Evolutionary conservation across 2,329 filamentous ascomycete species (phyloP), one percentile per base, ranked within the genome.

Genomic region (Fusarium piperis): DNA sequence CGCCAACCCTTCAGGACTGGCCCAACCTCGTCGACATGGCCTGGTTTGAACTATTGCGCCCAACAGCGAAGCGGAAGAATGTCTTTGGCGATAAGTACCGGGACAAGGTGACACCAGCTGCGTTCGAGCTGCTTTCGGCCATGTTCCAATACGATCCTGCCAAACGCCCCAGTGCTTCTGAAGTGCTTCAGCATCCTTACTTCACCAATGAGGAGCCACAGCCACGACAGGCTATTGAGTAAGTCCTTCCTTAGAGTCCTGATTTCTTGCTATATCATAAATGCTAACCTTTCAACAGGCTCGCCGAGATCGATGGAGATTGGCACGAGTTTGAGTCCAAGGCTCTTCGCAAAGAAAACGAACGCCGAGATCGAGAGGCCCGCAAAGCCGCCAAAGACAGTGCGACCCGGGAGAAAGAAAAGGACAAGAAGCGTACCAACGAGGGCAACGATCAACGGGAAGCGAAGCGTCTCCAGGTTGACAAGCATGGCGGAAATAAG

Each of bases 241-340:
- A 88, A 83, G 92, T 89, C 65, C 16, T 57, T n/a, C 65, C n/a
- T 57, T 16, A 61, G 32, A 39, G 13, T 20, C 46, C 35, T n/a
- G 33, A 48, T n/a, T 51, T 35, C 38, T 67, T 52, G 38, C 15
- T 32, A 13, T 38, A 20, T 30, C 32, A 44, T 13, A 26, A 35
- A 32, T 68, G 46, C 80, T 84, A 77, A 85, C 78, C 72, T 67
- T 76, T 12, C 51, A 60, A 38, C 70, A 93, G 93, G 77, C 88
- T 99, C 56, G 90, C 92, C 66, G 85, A 91, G 55, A 87, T 99
- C 32, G 90, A 96, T 75, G 96, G 96, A 23, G 96, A 99, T 76
- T 99, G 96, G 96, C 96, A 99, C 79, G 96, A 99, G 79, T 97
- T 98, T 77, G 96, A 99, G 83, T 97, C 94, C 62, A 99, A 99